Evolutionary conservation across 257 asterid species (phyloP).

Genomic region (Datura wrightii): DNA sequence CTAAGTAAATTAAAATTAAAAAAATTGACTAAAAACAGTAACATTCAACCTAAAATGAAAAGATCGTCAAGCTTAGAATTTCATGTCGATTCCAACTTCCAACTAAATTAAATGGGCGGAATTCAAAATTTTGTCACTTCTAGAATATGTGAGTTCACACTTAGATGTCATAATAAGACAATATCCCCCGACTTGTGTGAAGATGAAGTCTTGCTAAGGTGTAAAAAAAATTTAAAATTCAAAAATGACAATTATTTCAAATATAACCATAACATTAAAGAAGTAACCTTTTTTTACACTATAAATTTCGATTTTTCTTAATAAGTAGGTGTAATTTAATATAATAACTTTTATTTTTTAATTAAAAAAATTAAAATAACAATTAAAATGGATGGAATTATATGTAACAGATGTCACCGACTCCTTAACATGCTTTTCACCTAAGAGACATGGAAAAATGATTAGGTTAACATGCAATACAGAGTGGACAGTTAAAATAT

Average conservation of each 20-base stretch:
- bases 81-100: background rate
- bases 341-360: too few relatives aligned
- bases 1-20: too few relatives aligned
- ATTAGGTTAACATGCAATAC: conserved; percentile 16
- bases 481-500: background rate
- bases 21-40: background rate
- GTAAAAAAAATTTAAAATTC: too few relatives aligned
- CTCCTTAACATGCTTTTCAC: background rate
- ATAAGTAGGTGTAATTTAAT: too few relatives aligned
- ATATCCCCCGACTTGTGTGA: background rate
- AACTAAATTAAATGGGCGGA: background rate
- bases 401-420: background rate
- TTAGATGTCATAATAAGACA: background rate
- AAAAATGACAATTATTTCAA: too few relatives aligned
- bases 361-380: background rate
- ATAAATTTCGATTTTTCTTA: too few relatives aligned
- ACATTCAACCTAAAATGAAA: background rate
- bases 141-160: background rate
- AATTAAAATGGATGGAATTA: too few relatives aligned
- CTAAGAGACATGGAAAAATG: background rate
- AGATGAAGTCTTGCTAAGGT: too few relatives aligned
- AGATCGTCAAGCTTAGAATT: background rate
- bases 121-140: background rate
- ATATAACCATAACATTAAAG: too few relatives aligned
- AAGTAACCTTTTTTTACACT: too few relatives aligned